Evolutionary conservation across 1,284 basidiomycete species (phyloP), one percentile per base, ranked within the genome.

Genomic region (Sanghuangporus weigelae): DNA sequence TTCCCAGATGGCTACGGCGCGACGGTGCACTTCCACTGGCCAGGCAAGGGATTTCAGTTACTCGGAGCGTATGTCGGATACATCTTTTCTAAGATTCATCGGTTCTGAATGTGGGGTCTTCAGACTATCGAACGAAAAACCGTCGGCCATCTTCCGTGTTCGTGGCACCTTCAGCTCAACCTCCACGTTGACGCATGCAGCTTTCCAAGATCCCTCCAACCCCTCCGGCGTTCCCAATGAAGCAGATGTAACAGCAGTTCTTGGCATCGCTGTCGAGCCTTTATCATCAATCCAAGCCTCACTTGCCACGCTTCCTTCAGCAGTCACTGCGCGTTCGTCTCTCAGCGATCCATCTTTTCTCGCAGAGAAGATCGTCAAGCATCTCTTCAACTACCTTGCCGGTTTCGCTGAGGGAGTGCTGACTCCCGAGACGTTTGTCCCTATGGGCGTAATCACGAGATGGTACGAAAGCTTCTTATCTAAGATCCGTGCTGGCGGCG

Each of bases 1-100:
- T 95, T 96, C 69, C 95, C 95, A 0, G 89, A 92, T 31, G 93
- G 93, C 4, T 96, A 88, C 72, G 95, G 90, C 36, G 93, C 92
- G 11, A 89, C 93, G 0, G 92, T 96, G 1, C 94, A 96, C 74
- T 90, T 96, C 71, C 87, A 89, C 70, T 94, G 90, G 87, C 94
- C 94, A 0, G 91, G 90, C 12, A 90, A 87, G 71, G 93, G 93
- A 2, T 96, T 94, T 70, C 91, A 94, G 71, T 75, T 95, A 3
- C 79, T 97, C 23, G 95, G 95, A 71, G 91, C 93, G 93, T 93
- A 72, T 72, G 91, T 81, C 7, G 49, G 49, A 55, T 63, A 46
- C 35, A 42, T 19, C 36, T 38, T 26, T 23, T 31, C 42, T 36
- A 53, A 21, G 44, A n/a, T 42, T 54, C 19, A 46, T 57, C 12